phyloP scores from a whole-genome alignment of 169 alveolate species.

The Babesia divergens region DNA sequence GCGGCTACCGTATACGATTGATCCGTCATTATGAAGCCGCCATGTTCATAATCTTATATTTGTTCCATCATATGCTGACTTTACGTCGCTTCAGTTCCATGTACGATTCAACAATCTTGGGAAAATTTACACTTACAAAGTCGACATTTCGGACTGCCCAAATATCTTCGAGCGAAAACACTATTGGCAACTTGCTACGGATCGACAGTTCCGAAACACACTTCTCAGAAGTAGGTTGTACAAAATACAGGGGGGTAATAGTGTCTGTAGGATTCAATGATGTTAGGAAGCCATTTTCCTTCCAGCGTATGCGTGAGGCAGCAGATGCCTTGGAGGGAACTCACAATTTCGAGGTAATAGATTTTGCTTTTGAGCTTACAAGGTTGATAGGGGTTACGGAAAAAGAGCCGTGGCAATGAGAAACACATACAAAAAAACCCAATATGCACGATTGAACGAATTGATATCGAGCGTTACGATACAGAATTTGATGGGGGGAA shows the following conservation, averaged over 20 bases:
- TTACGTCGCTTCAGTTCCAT: conserved; percentile 44
- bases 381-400: conserved; percentile 37
- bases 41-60: neutral
- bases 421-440: conserved; percentile 31
- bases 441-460: conserved; percentile 51
- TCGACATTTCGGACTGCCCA: conserved; percentile 66
- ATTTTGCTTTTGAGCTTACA: too few relatives aligned
- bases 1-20: too few relatives aligned
- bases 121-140: conserved; percentile 68
- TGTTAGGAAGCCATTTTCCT: conserved; percentile 20
- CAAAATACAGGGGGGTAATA: neutral
- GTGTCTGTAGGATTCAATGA: conserved; percentile 22
- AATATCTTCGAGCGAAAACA: conserved; percentile 64
- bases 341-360: conserved; percentile 49
- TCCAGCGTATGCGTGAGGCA: conserved; percentile 44
- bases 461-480: conserved; percentile 25
- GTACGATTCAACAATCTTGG: conserved; percentile 70
- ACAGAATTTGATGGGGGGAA: neutral
- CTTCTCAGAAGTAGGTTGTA: conserved; percentile 25
- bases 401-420: conserved; percentile 58
- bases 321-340: conserved; percentile 48
- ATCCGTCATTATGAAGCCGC: too few relatives aligned
- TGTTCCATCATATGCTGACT: too few relatives aligned
- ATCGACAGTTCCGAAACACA: conserved; percentile 55
- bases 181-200: conserved; percentile 72